Percentiles rank a stretch among this genome's conserved stretches.
Evolutionary conservation across 805 yeast genomes (phyloP).

Genomic region (Cyberlindnera euphorbiae): DNA sequence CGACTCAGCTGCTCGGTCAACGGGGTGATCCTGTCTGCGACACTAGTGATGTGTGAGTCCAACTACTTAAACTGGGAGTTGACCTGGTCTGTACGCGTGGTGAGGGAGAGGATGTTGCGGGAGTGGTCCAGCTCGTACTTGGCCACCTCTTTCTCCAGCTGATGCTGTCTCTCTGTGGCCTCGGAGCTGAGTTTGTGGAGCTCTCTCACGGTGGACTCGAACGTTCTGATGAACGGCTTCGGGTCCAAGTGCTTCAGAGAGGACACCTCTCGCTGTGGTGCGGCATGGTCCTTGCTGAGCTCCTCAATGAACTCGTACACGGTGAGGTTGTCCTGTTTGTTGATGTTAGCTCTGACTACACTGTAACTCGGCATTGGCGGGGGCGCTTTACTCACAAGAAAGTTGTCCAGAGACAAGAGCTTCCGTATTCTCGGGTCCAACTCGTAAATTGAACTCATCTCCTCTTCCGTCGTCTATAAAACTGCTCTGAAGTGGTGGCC

Average conservation of each 20-base stretch:
- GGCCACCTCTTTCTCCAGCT: conserved; percentile 53
- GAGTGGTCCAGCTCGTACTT: conserved; percentile 64
- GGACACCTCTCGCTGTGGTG: conserved; percentile 45
- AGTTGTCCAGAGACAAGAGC: conserved; percentile 55
- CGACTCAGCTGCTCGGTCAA: conserved; percentile 63
- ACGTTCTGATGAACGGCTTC: conserved; percentile 89
- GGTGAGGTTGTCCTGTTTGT: conserved; percentile 49
- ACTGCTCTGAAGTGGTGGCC: too few species aligned
- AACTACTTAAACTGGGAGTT: conserved; percentile 44
- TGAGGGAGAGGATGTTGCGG: conserved; percentile 54
- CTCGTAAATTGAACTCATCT: conserved; percentile 48
- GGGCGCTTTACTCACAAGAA: conserved; percentile 41
- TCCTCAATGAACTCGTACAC: conserved; percentile 80
- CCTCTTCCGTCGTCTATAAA: too few species aligned
- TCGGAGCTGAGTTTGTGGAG: conserved; percentile 57
- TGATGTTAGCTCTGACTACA: conserved; percentile 1
- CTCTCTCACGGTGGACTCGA: conserved; percentile 78
- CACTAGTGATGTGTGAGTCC: conserved; percentile 49
- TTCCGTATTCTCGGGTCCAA: conserved; percentile 58
- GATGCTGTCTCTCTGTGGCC: conserved; percentile 44
- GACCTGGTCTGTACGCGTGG: conserved; percentile 41
- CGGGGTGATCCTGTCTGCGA: conserved; percentile 59
- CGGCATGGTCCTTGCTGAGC: conserved; percentile 61
- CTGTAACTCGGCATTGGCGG: too few species aligned
- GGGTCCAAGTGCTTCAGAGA: conserved; percentile 65